These are phyloP conservation scores for Jaenimonas drosophilae DNA, from an alignment of 208 protist species.

Conservation along the genomic window DNA sequence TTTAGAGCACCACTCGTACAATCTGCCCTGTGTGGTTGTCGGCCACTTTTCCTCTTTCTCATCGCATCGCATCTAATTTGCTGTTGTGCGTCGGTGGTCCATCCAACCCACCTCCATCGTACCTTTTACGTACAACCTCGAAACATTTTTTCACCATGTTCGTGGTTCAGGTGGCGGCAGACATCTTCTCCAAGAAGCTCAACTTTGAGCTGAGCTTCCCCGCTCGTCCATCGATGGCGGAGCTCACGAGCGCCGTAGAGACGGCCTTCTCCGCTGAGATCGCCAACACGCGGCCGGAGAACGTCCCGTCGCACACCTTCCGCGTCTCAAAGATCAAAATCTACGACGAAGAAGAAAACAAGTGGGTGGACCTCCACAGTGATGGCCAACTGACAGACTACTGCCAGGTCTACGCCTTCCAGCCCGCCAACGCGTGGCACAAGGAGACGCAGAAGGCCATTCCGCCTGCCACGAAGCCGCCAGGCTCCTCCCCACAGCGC, in stretches of 20 bases:
- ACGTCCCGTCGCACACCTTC: slow-evolving; percentile 72
- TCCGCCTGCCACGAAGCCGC: slow-evolving; percentile 68
- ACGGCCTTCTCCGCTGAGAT: slow-evolving; percentile 72
- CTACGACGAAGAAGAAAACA: slow-evolving; percentile 82
- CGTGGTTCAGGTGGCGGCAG: slow-evolving; percentile 74
- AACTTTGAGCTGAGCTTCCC: slow-evolving; percentile 88
- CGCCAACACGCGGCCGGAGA: slow-evolving; percentile 49
- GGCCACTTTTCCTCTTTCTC: background rate
- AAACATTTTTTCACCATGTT: slow-evolving; percentile 32
- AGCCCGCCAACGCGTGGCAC: slow-evolving; percentile 86
- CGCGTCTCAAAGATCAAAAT: slow-evolving; percentile 78
- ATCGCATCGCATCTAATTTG: slow-evolving; percentile 1
- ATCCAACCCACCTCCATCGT: too few species aligned
- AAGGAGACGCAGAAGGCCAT: slow-evolving; percentile 87
- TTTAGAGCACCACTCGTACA: too few species aligned
- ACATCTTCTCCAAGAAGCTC: slow-evolving; percentile 86
- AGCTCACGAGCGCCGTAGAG: slow-evolving; percentile 54
- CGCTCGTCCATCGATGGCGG: slow-evolving; percentile 39
- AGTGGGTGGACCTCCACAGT: slow-evolving; percentile 79
- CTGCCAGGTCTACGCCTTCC: slow-evolving; percentile 87
- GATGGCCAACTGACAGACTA: slow-evolving; percentile 73
- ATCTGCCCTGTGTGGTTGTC: too few species aligned
- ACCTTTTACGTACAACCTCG: background rate
- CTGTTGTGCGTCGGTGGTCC: too few species aligned
- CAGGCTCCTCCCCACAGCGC: background rate